These are phyloP conservation scores for Drosera capensis DNA, from an alignment of 148 eudicot species.

Conservation along the genomic window DNA sequence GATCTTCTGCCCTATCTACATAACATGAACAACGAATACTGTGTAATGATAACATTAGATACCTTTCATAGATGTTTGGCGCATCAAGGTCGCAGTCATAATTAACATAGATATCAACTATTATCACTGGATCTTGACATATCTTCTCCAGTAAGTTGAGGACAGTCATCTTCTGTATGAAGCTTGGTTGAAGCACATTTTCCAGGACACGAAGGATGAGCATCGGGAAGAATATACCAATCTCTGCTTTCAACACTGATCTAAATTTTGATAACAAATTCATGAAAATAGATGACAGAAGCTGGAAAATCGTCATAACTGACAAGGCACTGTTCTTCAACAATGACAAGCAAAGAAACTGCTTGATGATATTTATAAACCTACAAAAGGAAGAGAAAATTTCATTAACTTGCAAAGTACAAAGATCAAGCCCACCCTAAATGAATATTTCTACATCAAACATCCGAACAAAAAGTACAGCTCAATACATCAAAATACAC, in stretches of 20 bases:
- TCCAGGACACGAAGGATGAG: constrained; percentile 91
- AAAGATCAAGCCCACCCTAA: too few species aligned
- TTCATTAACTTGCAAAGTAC: not conserved
- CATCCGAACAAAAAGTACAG: not conserved
- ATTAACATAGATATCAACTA: constrained; percentile 85
- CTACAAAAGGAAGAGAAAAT: constrained; percentile 27
- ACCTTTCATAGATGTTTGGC: constrained; percentile 98
- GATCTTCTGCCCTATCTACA: too few species aligned
- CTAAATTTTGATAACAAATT: constrained; percentile 65
- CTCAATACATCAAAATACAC: not conserved
- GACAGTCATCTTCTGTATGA: constrained; percentile 94
- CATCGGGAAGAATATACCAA: constrained; percentile 92
- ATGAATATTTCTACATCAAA: not conserved
- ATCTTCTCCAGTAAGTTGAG: constrained; percentile 83
- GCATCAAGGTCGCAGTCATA: constrained; percentile 97
- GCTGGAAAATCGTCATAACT: constrained; percentile 93
- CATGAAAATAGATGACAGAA: constrained; percentile 76
- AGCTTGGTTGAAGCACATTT: constrained; percentile 93
- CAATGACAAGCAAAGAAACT: constrained; percentile 79
- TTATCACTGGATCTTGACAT: constrained; percentile 71
- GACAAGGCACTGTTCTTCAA: constrained; percentile 93
- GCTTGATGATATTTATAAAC: constrained; percentile 78
- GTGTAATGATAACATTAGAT: constrained; percentile 10
- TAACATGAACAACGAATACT: not conserved
- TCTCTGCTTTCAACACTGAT: constrained; percentile 84